These are phyloP conservation scores for Fomitopsis palustris DNA, from an alignment of 1,284 basidiomycete genomes.

Conservation along the genomic window DNA sequence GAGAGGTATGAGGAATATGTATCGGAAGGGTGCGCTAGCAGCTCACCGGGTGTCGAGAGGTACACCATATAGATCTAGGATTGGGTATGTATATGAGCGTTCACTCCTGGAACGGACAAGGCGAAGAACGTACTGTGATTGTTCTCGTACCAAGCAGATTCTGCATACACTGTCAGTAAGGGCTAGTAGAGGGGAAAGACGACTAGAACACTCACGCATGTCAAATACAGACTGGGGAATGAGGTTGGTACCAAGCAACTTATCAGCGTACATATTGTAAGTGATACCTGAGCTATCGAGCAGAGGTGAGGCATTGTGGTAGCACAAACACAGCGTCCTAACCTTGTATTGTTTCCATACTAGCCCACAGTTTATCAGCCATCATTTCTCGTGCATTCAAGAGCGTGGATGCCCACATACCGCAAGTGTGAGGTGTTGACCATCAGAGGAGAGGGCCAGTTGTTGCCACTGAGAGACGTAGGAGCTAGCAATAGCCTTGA, in stretches of 20 bases:
- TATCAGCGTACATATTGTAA: slow-evolving; percentile 68
- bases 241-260: slow-evolving; percentile 55
- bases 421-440: slow-evolving; percentile 48
- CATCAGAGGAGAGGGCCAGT: slow-evolving; percentile 46
- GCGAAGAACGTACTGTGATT: too few species aligned
- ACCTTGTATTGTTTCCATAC: slow-evolving; percentile 48
- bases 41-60: too few species aligned
- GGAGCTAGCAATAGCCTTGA: slow-evolving; percentile 49
- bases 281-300: slow-evolving; percentile 54
- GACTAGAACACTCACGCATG: slow-evolving; percentile 48
- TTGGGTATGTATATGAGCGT: too few species aligned
- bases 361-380: slow-evolving; percentile 16
- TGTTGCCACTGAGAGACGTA: slow-evolving; percentile 56
- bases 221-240: slow-evolving; percentile 61
- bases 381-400: neutral
- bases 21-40: too few species aligned
- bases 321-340: neutral
- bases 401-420: slow-evolving; percentile 30
- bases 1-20: too few species aligned
- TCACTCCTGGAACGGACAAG: too few species aligned
- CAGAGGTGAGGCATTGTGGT: neutral
- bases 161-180: too few species aligned
- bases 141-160: too few species aligned
- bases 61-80: too few species aligned
- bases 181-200: too few species aligned